Evolutionary conservation across 169 alveolate genomes (phyloP).

Genomic region (Cryptosporidium parvum): DNA sequence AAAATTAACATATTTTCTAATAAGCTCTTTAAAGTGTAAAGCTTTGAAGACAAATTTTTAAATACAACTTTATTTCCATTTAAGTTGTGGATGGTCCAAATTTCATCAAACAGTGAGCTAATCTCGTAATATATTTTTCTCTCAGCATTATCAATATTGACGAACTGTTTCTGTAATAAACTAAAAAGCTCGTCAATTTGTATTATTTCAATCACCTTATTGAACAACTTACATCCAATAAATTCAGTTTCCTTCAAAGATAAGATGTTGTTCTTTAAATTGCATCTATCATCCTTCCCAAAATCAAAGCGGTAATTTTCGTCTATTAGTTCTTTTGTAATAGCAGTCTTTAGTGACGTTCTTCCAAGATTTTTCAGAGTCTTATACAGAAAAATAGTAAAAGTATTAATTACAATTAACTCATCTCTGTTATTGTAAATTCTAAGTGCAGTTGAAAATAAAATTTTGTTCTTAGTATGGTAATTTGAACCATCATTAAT

Average conservation of each 20-base stretch:
- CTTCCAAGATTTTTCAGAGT: conserved; percentile 18
- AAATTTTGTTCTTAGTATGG: neutral
- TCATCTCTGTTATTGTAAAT: conserved; percentile 53
- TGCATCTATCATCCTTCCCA: conserved; percentile 42
- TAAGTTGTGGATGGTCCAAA: conserved; percentile 1
- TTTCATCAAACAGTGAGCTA: conserved; percentile 25
- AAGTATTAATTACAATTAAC: conserved; percentile 8
- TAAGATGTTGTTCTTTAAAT: neutral
- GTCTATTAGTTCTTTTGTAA: neutral
- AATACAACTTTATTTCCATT: neutral
- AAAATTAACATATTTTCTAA: conserved; percentile 46
- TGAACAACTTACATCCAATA: conserved; percentile 30
- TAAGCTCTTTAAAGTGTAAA: conserved; percentile 35
- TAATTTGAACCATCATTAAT: neutral
- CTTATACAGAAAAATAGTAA: conserved; percentile 6
- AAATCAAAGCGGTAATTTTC: conserved; percentile 24
- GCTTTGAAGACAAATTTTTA: conserved; percentile 29
- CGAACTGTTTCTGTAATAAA: conserved; percentile 30
- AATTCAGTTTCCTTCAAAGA: conserved; percentile 23
- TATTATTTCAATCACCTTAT: conserved; percentile 3
- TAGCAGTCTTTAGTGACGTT: neutral
- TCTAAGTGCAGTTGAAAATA: conserved; percentile 53
- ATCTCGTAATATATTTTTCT: conserved; percentile 56
- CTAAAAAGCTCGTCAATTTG: conserved; percentile 49
- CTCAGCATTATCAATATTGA: conserved; percentile 32